These are phyloP conservation scores for Tolypocladium album DNA, from an alignment of 2,329 filamentous ascomycete genomes.

Conservation along the genomic window DNA sequence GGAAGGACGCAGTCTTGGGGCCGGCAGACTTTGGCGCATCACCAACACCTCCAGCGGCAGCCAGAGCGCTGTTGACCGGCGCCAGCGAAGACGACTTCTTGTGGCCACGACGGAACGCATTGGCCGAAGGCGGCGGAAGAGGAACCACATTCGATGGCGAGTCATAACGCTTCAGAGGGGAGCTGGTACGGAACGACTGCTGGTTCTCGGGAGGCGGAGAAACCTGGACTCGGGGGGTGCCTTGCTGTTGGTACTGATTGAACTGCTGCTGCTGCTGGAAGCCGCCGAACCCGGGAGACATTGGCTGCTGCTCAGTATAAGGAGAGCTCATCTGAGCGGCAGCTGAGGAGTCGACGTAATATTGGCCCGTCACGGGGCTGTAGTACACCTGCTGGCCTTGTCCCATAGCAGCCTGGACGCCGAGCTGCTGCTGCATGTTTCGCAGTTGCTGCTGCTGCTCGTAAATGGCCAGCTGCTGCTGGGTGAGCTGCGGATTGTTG, in stretches of 20 bases:
- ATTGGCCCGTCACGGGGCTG: slow-evolving; percentile 79
- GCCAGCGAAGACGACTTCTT: slow-evolving; percentile 79
- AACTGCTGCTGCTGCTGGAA: slow-evolving; percentile 34
- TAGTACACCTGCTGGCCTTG: slow-evolving; percentile 74
- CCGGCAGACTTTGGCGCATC: slow-evolving; percentile 46
- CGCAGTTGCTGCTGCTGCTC: slow-evolving; percentile 31
- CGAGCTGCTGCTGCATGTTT: slow-evolving; percentile 28
- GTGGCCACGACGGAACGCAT: slow-evolving; percentile 86
- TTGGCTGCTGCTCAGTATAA: slow-evolving; percentile 34
- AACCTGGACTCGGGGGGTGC: slow-evolving; percentile 66
- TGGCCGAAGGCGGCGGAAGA: slow-evolving; percentile 77
- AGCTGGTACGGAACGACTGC: slow-evolving; percentile 47
- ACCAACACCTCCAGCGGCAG: slow-evolving; percentile 30
- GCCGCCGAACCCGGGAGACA: slow-evolving; percentile 20
- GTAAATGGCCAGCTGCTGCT: slow-evolving; percentile 36
- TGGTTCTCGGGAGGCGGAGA: slow-evolving; percentile 63
- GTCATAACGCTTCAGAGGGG: slow-evolving; percentile 54
- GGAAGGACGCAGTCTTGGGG: slow-evolving; percentile 72
- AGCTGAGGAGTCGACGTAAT: slow-evolving; percentile 61
- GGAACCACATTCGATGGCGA: slow-evolving; percentile 59
- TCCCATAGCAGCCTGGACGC: slow-evolving; percentile 23
- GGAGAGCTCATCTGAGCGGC: slow-evolving; percentile 26
- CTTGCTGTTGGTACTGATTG: slow-evolving; percentile 31
- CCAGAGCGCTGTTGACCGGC: slow-evolving; percentile 40
- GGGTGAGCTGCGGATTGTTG: slow-evolving; percentile 36